Base-by-base conservation (phyloP, 108 stramenopile species). In the Stephanodiscus triporus region DNA sequence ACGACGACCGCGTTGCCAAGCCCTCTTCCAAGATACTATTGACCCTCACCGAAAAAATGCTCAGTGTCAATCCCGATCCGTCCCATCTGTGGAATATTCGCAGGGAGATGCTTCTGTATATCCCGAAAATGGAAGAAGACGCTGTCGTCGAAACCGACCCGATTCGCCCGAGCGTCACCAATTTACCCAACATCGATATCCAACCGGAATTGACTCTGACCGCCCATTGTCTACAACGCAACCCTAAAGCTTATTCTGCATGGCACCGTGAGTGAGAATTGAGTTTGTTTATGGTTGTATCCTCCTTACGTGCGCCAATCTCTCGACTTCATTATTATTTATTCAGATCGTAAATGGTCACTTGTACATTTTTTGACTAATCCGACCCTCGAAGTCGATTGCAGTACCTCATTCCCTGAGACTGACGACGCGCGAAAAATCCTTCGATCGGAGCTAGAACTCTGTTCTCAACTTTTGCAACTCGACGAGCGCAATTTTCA, bases 401-500 rank as follows among this genome's bases (percentile, higher is more conserved):
- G 27, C 22, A 22, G 36, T 40, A 43, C n/a, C n/a, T 26, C 24
- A 54, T 54, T 23, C 8, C 26, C 53, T 26, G 11, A 24, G 0
- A 10, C 2, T 26, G 36, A 48, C 26, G 68, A 49, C 9, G 23
- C 24, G 14, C 47, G 34, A 38, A 45, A 66, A 40, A 65, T 85
- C 24, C 66, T 91, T 37, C 51, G 76, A 42, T 54, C 66, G 9
- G 98, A 99, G 65, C 68, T 99, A 20, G 77, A 54, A 20, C 83
- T 99, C 16, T 97, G 97, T 73, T 73, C 70, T 22, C 69, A 85
- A 50, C 93, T 99, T 53, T 75, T 99, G 38, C 62, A 75, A 27
- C 56, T 86, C 13, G 99, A 99, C 76, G 96, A 97, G 72, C 84
- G 99, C 20, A 99, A 99, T 66, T 99, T 99, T 75, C 99, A 99